Evolutionary conservation across 805 yeast species (phyloP), one percentile per base, ranked within the genome.

Genomic region (Komagataella kurtzmanii): DNA sequence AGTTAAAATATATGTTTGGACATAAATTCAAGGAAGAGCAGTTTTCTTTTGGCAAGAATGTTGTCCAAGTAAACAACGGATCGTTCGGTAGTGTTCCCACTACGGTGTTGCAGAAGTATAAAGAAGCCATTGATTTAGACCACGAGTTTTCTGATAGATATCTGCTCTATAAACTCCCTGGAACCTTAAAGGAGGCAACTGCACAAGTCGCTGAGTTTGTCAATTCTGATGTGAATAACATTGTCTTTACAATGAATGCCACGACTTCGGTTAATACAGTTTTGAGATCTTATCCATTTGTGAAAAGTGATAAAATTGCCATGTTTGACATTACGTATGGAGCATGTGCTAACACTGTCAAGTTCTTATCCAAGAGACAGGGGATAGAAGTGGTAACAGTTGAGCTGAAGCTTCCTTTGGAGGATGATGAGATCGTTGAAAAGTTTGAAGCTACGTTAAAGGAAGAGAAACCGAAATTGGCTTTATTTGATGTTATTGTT

Each of bases 191-290:
- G 3, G 58, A 62, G 7, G 69, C 76, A 2, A 55, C 80, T 7
- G 60, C 67, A 45, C 53, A 53, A 1, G 61, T 76, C 2, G 72
- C 75, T 0, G 62, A 71, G 3, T 55, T 79, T n/a, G 59, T 82
- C 24, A 72, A 75, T 44, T 68, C 78, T 51, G 76, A 75, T 50
- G 65, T 66, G 50, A 66, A 67, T 47, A 71, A 73, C 58, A 56
- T 81, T 47, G 88, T 79, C 0, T 62, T 82, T 44, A 77, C 76
- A 2, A 61, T 70, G 7, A 83, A 82, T 59, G 85, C 88, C 3
- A 79, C 87, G 3, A 64, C 74, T 3, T 87, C 80, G 3, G 73
- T 77, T 48, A 81, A 81, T 60, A 66, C 79, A 0, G 72, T 82
- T 1, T 66, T 83, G 53, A 64, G 86, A 53, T 74, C 81, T 45